phyloP scores from a whole-genome alignment of 2,329 filamentous ascomycete genomes.

The Cordyceps tenuipes region DNA sequence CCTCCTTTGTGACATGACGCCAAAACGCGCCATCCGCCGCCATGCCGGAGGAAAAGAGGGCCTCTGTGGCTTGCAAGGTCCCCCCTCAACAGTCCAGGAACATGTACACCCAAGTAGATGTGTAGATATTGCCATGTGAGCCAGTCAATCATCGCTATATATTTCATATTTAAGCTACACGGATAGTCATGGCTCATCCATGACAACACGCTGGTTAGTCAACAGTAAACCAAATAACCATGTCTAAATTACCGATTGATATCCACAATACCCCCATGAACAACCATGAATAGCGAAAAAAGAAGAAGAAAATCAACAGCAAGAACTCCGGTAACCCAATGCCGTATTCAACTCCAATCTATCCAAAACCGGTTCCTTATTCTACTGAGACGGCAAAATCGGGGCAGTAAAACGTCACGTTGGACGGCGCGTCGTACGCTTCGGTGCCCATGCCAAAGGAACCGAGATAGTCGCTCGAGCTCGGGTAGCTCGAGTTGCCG shows the following conservation, averaged over 20 bases:
- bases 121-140: background rate
- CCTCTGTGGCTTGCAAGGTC: background rate
- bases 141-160: background rate
- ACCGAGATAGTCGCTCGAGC: slow-evolving; percentile 38
- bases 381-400: slow-evolving; percentile 29
- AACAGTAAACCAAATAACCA: background rate
- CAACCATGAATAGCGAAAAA: background rate
- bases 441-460: slow-evolving; percentile 45
- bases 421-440: slow-evolving; percentile 32
- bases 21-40: background rate
- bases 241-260: slow-evolving; percentile 12
- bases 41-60: background rate
- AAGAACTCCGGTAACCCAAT: slow-evolving; percentile 10
- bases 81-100: background rate
- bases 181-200: background rate
- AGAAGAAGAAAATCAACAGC: background rate
- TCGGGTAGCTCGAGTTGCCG: slow-evolving; percentile 28
- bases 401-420: slow-evolving; percentile 41
- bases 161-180: background rate
- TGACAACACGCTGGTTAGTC: background rate
- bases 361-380: slow-evolving; percentile 11
- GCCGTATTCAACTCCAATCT: slow-evolving; percentile 11
- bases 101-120: background rate
- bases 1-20: background rate
- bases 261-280: background rate